A percentile compares a stretch with the other conserved stretches of the same genome.
These are phyloP conservation scores for Mycothermus thermophilus DNA, from an alignment of 495 filamentous ascomycete species.

Conservation along the genomic window DNA sequence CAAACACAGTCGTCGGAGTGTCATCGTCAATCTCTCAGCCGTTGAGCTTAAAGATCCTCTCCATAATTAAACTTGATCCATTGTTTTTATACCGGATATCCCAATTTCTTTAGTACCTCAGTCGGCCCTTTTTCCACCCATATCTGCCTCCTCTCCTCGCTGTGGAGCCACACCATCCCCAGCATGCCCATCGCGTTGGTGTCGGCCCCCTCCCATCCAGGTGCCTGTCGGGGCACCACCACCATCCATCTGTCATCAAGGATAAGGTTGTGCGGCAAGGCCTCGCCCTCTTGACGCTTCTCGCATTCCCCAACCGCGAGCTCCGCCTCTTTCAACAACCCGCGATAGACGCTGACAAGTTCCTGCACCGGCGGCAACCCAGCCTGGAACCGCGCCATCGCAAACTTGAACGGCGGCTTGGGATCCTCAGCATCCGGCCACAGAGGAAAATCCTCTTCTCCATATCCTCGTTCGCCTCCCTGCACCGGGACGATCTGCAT, in stretches of 20 bases:
- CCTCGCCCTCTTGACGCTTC: constrained; percentile 1
- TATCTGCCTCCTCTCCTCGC: constrained; percentile 16
- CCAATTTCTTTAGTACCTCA: constrained; percentile 7
- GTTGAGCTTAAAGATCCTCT: no score
- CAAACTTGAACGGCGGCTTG: constrained; percentile 9
- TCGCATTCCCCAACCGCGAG: constrained; percentile 4
- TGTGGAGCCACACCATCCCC: constrained; percentile 24
- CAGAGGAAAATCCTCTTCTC: constrained; percentile 2
- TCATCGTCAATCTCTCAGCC: no score
- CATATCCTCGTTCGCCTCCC: no score
- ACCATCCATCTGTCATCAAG: constrained; percentile 27
- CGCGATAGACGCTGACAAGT: constrained; percentile 13
- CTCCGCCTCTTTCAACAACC: constrained; percentile 15
- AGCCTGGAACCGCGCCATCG: no score
- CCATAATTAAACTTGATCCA: no score
- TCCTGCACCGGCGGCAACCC: constrained; percentile 4
- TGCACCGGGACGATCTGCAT: constrained; percentile 25
- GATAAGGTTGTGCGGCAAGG: constrained; percentile 29
- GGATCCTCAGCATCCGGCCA: constrained; percentile 7
- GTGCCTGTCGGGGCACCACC: constrained; percentile 22
- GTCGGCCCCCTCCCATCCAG: constrained; percentile 13
- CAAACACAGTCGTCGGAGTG: no score
- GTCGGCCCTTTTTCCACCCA: constrained; percentile 15
- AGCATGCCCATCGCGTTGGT: constrained; percentile 30
- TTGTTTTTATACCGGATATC: no score